Percentiles rank a stretch among this genome's conserved stretches.
Conservation (phyloP, 2,329 filamentous ascomycete species). For the Verticillium zaregamsianum region DNA sequence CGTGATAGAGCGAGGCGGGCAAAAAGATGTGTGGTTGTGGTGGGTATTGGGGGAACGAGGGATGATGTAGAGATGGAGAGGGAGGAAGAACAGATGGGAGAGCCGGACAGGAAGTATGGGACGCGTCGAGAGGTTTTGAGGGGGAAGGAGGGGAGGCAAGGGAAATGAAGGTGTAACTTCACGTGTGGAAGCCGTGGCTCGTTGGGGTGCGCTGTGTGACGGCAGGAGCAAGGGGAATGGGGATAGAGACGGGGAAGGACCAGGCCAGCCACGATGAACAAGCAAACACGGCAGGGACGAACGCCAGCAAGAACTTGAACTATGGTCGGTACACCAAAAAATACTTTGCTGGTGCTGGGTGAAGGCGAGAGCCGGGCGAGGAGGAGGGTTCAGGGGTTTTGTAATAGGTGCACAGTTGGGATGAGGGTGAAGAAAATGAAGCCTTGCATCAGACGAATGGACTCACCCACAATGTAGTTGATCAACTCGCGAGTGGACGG, state of each 20-base stretch:
- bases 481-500: background rate
- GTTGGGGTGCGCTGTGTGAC: background rate
- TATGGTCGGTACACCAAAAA: background rate
- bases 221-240: background rate
- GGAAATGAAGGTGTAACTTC: background rate
- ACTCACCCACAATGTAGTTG: background rate
- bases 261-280: background rate
- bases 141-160: background rate
- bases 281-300: background rate
- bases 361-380: too few species aligned
- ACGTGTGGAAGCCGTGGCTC: background rate
- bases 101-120: background rate
- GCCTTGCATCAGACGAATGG: background rate
- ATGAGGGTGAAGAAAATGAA: background rate
- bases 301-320: background rate
- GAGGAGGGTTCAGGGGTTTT: background rate
- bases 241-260: background rate
- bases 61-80: background rate
- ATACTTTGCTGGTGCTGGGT: background rate
- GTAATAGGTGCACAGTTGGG: background rate
- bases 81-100: background rate
- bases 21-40: background rate
- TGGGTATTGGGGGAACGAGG: background rate
- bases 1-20: background rate
- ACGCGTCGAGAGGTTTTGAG: background rate